phyloP scores from a whole-genome alignment of 2,329 filamentous ascomycete species.

The Apiospora arundinis region DNA sequence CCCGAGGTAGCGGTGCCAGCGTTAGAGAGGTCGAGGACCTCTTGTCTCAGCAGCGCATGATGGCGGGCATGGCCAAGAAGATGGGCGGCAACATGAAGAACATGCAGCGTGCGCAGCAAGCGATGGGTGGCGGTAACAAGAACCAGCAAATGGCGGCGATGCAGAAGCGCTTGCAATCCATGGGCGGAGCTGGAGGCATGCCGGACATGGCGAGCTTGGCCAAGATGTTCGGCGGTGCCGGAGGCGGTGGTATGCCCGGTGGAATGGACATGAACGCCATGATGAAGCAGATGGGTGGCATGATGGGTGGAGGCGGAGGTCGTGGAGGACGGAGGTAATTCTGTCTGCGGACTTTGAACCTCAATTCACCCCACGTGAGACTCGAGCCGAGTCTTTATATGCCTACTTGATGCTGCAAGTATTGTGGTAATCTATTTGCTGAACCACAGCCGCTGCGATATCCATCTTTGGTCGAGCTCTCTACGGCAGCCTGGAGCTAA shows the following conservation, averaged over 20 bases:
- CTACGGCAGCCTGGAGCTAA: not conserved
- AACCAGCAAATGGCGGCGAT: constrained; percentile 94
- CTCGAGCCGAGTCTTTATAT: not conserved
- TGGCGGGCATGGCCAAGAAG: constrained; percentile 99
- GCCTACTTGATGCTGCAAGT: not conserved
- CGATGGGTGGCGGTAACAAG: constrained; percentile 90
- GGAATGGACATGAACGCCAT: constrained; percentile 69
- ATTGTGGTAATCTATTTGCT: not conserved
- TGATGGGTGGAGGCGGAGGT: constrained; percentile 50
- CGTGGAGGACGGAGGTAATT: constrained; percentile 14
- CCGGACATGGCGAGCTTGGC: constrained; percentile 86
- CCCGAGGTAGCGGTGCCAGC: constrained; percentile 85
- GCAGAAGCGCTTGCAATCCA: constrained; percentile 93
- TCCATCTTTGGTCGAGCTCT: not conserved
- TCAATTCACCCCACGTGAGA: not conserved
- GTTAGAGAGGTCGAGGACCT: constrained; percentile 95
- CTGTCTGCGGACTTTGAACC: not conserved
- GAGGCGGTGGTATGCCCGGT: constrained; percentile 70
- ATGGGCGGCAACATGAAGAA: constrained; percentile 98
- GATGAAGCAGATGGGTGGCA: constrained; percentile 48
- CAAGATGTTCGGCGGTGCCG: constrained; percentile 84
- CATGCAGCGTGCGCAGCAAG: constrained; percentile 91
- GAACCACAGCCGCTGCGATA: not conserved
- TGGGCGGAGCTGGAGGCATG: constrained; percentile 84
- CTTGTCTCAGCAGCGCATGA: constrained; percentile 97